Evolutionary conservation across 179 eudicot species (phyloP).

Genomic region (Beta lomatogona): DNA sequence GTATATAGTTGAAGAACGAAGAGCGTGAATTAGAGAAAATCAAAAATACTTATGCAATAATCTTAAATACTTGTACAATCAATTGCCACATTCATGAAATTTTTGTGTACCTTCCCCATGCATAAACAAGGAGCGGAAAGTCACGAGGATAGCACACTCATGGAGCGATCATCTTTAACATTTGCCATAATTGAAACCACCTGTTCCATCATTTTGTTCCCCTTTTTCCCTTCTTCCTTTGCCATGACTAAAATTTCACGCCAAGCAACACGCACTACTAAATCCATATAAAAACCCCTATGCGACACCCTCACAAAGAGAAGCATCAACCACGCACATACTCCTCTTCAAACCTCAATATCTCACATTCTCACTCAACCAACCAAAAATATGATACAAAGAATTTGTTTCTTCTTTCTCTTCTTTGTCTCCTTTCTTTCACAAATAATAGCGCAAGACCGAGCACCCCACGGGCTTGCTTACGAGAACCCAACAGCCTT

Average conservation of each 20-base stretch:
- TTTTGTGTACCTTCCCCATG: conserved; percentile 20
- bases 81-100: not conserved
- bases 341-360: not conserved
- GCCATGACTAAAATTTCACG: conserved; percentile 42
- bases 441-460: conserved; percentile 38
- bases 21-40: not conserved
- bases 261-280: conserved; percentile 51
- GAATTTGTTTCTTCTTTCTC: conserved; percentile 27
- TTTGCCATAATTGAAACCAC: conserved; percentile 25
- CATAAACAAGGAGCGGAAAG: conserved; percentile 13
- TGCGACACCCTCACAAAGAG: not conserved
- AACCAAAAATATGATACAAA: conserved; percentile 25
- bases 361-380: not conserved
- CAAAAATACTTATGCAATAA: not conserved
- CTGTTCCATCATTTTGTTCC: conserved; percentile 47
- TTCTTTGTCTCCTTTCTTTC: conserved; percentile 33
- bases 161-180: conserved; percentile 8
- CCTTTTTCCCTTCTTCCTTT: conserved; percentile 18
- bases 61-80: no score
- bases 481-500: conserved; percentile 47
- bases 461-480: conserved; percentile 66
- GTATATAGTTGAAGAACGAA: not conserved
- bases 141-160: conserved; percentile 19
- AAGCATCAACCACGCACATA: not conserved
- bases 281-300: conserved; percentile 22